Percentiles rank a stretch among this genome's conserved stretches.
Evolutionary conservation across 805 yeast genomes (phyloP).

Genomic region (Pichia deserticola): DNA sequence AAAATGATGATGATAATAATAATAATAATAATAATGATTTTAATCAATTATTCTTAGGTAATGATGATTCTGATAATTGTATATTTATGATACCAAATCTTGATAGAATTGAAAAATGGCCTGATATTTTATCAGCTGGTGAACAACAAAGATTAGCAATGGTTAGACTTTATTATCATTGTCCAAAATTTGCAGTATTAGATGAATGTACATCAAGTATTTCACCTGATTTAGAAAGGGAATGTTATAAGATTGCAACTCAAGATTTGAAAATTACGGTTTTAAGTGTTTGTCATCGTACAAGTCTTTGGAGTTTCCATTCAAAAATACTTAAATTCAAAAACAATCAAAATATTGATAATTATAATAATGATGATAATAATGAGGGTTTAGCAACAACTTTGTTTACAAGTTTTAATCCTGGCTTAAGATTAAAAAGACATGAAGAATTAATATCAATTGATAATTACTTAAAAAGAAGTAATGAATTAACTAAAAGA

Average conservation of each 20-base stretch:
- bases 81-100: conserved; percentile 37
- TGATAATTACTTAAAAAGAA: conserved; percentile 64
- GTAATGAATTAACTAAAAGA: conserved; percentile 59
- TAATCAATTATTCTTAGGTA: too few species aligned
- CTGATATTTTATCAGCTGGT: conserved; percentile 81
- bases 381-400: conserved; percentile 15
- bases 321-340: conserved; percentile 65
- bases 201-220: conserved; percentile 97
- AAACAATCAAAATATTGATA: conserved; percentile 4
- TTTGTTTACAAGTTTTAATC: conserved; percentile 53
- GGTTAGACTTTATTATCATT: conserved; percentile 86
- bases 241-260: conserved; percentile 74
- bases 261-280: conserved; percentile 72
- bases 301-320: conserved; percentile 91
- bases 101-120: conserved; percentile 72
- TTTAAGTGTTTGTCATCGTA: conserved; percentile 85
- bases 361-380: conserved; percentile 29
- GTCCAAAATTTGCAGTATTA: conserved; percentile 87
- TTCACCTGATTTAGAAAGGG: conserved; percentile 82
- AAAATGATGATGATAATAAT: conserved; percentile 6
- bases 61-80: background rate
- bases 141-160: conserved; percentile 91
- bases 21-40: too few species aligned
- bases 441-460: conserved; percentile 72
- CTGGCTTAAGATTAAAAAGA: conserved; percentile 59